Base-by-base conservation (phyloP, 1,284 basidiomycete genomes). In the Ceratobasidium theobromae region DNA sequence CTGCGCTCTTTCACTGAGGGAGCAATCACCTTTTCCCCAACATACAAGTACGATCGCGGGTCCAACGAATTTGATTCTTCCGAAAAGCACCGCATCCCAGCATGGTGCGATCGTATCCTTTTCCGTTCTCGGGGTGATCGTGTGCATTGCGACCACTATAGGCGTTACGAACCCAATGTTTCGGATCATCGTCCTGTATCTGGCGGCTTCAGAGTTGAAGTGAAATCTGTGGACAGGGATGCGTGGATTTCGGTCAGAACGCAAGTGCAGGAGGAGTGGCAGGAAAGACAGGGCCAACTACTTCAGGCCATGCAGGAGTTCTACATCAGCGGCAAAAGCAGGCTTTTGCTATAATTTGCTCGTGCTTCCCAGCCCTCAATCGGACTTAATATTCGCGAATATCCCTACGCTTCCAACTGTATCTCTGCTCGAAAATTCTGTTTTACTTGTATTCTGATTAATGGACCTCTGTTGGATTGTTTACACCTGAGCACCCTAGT, bases 41-140 rank as follows among this genome's bases (percentile, higher is more conserved):
- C 96, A 18, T 99, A 98, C 85, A 98, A 98, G 77, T 98, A 97
- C 77, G 92, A 98, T 74, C 85, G 83, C 1, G 79, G 83, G 3
- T 87, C 91, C 4, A 76, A 84, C 73, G 83, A 86, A 68, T 99
- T 92, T 74, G 96, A 99, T 74, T 81, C 88, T 1, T 92, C 89
- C 1, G 92, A 93, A 74, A 98, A 98, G 76, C 83, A 84, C 23
- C 85, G 96, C 0, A 83, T 88, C 6, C 96, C 95, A 0, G 93
- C 95, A 0, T 98, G 95, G 94, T 99, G 96, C 76, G 96, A 99
- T 76, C 86, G 96, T 5, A 85, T 98, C 23, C 78, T 98, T 41
- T 97, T 89, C 85, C 84, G 86, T n/a, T 81, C 85, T 35, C 79
- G 82, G 4, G 82, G 83, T 9, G 77, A 75, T 28, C 79, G 87